Conservation (phyloP, 2,329 filamentous ascomycete species). For the Botrytis cinerea region DNA sequence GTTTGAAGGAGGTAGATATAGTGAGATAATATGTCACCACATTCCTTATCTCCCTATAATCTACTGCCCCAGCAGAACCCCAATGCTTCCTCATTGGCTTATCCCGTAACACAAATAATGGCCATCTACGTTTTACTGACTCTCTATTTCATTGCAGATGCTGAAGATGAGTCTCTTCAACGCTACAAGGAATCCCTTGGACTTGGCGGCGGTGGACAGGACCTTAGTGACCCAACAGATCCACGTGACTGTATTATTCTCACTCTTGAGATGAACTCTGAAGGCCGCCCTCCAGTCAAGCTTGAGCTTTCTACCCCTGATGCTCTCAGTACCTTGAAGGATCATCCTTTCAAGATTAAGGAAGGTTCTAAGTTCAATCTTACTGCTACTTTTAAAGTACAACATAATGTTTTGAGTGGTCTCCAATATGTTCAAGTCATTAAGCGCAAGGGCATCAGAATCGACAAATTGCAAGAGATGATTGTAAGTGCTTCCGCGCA, state of each 20-base stretch:
- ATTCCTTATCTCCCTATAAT: neutral
- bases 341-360: slow-evolving; percentile 96
- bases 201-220: slow-evolving; percentile 68
- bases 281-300: slow-evolving; percentile 79
- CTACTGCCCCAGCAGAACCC: neutral
- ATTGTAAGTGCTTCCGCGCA: slow-evolving; percentile 64
- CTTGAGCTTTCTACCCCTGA: slow-evolving; percentile 80
- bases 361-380: slow-evolving; percentile 93
- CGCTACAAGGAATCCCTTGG: slow-evolving; percentile 98
- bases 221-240: slow-evolving; percentile 76
- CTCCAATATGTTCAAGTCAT: slow-evolving; percentile 95
- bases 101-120: too few relatives aligned
- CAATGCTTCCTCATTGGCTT: neutral
- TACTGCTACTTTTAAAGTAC: slow-evolving; percentile 91
- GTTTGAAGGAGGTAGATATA: neutral
- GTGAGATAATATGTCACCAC: neutral
- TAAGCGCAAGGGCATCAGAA: slow-evolving; percentile 81
- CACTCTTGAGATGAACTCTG: slow-evolving; percentile 82
- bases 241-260: slow-evolving; percentile 91
- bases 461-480: slow-evolving; percentile 97
- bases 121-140: neutral
- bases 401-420: slow-evolving; percentile 93
- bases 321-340: slow-evolving; percentile 76
- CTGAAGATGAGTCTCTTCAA: slow-evolving; percentile 86
- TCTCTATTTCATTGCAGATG: slow-evolving; percentile 30